These are phyloP conservation scores for Populus alba DNA, from an alignment of 345 rosid genomes.

Conservation along the genomic window DNA sequence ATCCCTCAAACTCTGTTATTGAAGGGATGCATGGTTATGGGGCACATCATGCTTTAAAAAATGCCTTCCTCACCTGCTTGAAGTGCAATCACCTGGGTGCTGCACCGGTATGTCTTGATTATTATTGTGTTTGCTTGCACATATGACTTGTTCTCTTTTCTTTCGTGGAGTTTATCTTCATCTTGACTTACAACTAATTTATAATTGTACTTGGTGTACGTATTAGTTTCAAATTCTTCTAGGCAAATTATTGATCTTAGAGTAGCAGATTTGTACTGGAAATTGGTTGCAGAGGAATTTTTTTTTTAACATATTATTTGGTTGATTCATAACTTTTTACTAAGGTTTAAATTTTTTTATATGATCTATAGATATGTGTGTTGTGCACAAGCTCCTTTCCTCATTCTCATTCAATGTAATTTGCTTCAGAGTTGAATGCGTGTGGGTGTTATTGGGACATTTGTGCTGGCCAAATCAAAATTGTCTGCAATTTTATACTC, in stretches of 20 bases:
- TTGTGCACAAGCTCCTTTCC: neutral
- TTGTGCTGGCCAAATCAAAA: neutral
- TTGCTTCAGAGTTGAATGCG: neutral
- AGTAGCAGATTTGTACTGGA: neutral
- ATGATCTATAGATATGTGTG: too few relatives aligned
- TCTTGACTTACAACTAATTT: neutral
- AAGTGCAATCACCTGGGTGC: slow-evolving; percentile 88
- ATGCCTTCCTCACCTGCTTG: slow-evolving; percentile 68
- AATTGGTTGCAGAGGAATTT: neutral
- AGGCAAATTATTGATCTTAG: neutral
- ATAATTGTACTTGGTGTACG: neutral
- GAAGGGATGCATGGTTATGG: slow-evolving; percentile 65
- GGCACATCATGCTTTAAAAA: slow-evolving; percentile 63
- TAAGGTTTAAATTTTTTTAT: too few relatives aligned
- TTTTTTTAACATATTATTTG: neutral
- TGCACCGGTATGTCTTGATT: slow-evolving; percentile 69
- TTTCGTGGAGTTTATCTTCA: neutral
- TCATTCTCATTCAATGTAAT: neutral
- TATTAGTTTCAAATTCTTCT: neutral
- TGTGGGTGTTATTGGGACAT: neutral
- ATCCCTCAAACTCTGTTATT: slow-evolving; percentile 55
- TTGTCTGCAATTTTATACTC: neutral
- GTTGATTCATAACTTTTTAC: too few relatives aligned
- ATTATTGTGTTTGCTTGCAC: neutral
- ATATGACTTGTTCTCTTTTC: neutral